Evolutionary conservation across 2,329 filamentous ascomycete genomes (phyloP).

Genomic region (Phialocephala subalpina): DNA sequence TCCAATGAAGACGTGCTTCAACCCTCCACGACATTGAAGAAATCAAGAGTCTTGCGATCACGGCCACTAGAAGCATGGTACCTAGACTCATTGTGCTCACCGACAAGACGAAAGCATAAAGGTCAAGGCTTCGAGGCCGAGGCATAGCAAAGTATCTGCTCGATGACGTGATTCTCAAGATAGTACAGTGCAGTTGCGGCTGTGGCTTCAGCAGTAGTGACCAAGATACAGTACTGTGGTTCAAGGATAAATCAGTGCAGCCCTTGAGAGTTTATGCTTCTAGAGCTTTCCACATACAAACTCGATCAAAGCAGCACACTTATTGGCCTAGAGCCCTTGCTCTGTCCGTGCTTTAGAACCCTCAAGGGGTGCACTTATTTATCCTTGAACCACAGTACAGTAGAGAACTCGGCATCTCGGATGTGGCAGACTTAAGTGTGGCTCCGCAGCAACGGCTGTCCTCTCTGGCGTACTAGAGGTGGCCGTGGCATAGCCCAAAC

Average conservation of each 20-base stretch:
- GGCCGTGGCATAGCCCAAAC: not conserved
- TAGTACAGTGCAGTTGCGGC: too few relatives aligned
- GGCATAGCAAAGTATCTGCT: constrained; percentile 1
- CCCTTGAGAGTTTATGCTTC: too few relatives aligned
- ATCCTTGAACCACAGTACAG: not conserved
- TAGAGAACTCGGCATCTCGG: not conserved
- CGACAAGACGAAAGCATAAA: not conserved
- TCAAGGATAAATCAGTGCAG: too few relatives aligned
- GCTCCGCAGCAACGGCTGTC: not conserved
- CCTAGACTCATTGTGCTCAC: not conserved
- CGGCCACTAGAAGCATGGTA: not conserved
- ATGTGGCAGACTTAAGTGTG: not conserved
- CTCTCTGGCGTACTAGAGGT: not conserved
- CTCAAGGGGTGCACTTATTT: too few relatives aligned
- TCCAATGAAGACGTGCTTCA: constrained; percentile 4
- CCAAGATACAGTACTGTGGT: not conserved
- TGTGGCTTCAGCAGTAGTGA: not conserved
- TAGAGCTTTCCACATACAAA: too few relatives aligned
- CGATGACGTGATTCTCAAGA: not conserved
- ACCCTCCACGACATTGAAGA: not conserved
- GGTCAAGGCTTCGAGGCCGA: not conserved
- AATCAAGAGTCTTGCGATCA: not conserved
- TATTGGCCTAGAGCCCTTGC: too few relatives aligned
- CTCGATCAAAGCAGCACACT: too few relatives aligned
- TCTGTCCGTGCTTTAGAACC: too few relatives aligned